Evolutionary conservation across 106 monocot genomes (phyloP), one percentile per base, ranked within the genome.

Genomic region (Dioscorea dumetorum): DNA sequence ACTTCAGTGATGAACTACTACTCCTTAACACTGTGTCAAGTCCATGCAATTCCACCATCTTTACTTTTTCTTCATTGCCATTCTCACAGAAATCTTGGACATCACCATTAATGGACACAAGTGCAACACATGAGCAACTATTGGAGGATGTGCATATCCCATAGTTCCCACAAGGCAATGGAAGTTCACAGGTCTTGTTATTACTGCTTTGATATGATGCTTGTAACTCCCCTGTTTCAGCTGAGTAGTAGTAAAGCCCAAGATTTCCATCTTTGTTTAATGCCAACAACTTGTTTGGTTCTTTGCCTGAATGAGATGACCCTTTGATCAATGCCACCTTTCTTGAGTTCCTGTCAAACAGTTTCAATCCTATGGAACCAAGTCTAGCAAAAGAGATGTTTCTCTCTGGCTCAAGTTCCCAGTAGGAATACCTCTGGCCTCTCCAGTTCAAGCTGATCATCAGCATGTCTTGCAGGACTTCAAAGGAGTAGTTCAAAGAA

Each of bases 341-440:
- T 6, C 8, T 32, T 14, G 63, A 54, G 16, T 67, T 75, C 0
- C 16, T 23, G 20, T 81, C 73, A 31, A 73, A 74, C 11, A 84
- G 22, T 14, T 74, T 76, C 51, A 88, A 79, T 10, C 88, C 88
- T 22, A 23, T 63, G 6, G 61, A 72, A 20, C 76, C 67, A 58
- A 84, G 28, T 57, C 22, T 69, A 28, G 64, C 50, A 21, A 52
- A 79, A 14, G 57, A 41, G 17, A 88, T 79, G 50, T 13, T 76
- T 13, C 19, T n/a, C 1, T 12, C 15, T 52, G 70, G 74, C 18
- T 59, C 31, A 62, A 79, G 14, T 48, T 84, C 62, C 84, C 84
- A 88, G 73, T 88, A 88, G 15, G 64, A 71, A 56, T 88, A 84
- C 19, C 68, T 79, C n/a, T 54, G 28, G 28, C 61, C 21, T 22